Conservation (phyloP, 179 eudicot species). For the Corrigiola litoralis region DNA sequence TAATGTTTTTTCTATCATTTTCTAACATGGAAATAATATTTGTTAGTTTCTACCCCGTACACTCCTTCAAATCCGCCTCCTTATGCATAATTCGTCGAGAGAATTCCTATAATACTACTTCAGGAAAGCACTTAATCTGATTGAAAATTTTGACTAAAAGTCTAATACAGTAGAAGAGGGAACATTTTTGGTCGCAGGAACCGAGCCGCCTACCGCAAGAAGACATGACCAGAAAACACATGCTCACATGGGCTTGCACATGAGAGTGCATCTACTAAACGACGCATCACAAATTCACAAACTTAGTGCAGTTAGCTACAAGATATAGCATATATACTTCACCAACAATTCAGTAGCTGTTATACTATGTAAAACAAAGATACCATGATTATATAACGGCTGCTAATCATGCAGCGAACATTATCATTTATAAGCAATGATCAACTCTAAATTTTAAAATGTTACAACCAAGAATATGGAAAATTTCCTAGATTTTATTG, state of each 20-base stretch:
- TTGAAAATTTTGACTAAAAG: too few species aligned
- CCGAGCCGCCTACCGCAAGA: conserved; percentile 9
- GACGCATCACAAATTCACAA: too few species aligned
- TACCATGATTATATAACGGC: background rate
- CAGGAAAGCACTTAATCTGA: too few species aligned
- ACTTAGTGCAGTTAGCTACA: background rate
- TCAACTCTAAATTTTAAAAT: background rate
- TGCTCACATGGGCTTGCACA: conserved; percentile 27
- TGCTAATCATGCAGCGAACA: background rate
- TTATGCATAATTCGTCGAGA: too few species aligned
- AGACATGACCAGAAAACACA: conserved; percentile 18
- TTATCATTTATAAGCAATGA: background rate
- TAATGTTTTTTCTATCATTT: too few species aligned
- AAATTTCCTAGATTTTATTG: background rate
- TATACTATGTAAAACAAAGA: conserved; percentile 12
- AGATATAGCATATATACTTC: background rate
- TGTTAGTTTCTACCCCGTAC: too few species aligned
- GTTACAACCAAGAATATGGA: background rate
- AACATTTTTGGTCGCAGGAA: background rate
- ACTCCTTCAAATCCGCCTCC: too few species aligned
- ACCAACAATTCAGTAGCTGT: background rate
- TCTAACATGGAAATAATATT: too few species aligned
- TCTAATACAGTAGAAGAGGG: too few species aligned
- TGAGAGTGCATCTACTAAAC: conserved; percentile 6
- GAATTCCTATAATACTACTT: too few species aligned